Conservation (phyloP, 2,329 filamentous ascomycete genomes). For the Nannizziopsis arthrosporioides region DNA sequence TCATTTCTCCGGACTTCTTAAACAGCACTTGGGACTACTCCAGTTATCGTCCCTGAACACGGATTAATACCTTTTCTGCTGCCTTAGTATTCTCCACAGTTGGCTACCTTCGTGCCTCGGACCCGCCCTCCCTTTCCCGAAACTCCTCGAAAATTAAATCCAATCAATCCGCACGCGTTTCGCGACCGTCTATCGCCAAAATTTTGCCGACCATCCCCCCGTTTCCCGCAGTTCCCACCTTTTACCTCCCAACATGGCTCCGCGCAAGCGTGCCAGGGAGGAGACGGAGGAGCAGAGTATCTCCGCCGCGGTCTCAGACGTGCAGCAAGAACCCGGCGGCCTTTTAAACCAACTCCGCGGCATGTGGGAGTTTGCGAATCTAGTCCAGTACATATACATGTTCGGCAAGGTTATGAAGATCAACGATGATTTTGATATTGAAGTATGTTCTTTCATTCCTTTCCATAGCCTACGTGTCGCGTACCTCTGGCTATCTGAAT, state of each 20-base stretch:
- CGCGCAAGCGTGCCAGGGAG: constrained; percentile 45
- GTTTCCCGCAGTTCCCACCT: not conserved
- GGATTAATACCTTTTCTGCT: not conserved
- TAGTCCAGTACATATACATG: constrained; percentile 85
- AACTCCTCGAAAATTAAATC: not conserved
- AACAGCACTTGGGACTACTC: not conserved
- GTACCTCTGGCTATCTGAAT: not conserved
- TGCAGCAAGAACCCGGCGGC: constrained; percentile 23
- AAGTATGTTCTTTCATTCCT: constrained; percentile 47
- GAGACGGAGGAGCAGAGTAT: constrained; percentile 40
- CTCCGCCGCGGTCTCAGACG: constrained; percentile 23
- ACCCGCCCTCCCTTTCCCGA: not conserved
- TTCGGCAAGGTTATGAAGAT: constrained; percentile 87
- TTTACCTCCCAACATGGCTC: constrained; percentile 32
- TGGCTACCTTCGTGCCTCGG: not conserved
- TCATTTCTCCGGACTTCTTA: too few relatives aligned
- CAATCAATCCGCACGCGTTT: constrained; percentile 1
- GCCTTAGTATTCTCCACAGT: not conserved
- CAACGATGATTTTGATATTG: constrained; percentile 75
- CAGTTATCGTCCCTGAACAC: not conserved
- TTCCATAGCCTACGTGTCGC: not conserved
- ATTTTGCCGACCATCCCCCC: not conserved
- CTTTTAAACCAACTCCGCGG: constrained; percentile 62
- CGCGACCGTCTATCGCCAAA: not conserved
- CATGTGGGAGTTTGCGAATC: constrained; percentile 90